Percentiles rank a stretch among this genome's conserved stretches.
Conservation (phyloP, 257 asterid species). For the Solanum bukasovii region DNA sequence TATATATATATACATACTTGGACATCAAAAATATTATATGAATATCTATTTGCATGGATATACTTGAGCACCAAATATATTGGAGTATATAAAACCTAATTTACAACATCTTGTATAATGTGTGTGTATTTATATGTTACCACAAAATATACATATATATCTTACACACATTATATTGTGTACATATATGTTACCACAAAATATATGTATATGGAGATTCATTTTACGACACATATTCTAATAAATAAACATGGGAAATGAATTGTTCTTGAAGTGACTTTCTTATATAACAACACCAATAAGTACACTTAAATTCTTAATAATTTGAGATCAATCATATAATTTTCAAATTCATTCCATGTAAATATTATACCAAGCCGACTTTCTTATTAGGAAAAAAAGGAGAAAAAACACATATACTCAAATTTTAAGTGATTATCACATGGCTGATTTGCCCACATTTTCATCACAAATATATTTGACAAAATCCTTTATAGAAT, state of each 20-base stretch:
- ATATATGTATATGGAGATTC: background rate
- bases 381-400: no score
- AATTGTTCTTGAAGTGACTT: background rate
- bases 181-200: no score
- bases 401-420: background rate
- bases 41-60: background rate
- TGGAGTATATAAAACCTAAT: no score
- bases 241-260: background rate
- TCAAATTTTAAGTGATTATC: background rate
- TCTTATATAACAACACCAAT: background rate
- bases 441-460: background rate
- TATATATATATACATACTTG: no score
- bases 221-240: background rate
- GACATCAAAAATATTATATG: background rate
- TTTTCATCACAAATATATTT: background rate
- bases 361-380: background rate
- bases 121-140: background rate
- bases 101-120: background rate
- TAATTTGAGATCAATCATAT: background rate
- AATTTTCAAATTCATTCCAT: background rate
- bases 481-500: constrained; percentile 32
- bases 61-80: background rate
- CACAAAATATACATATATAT: no score
- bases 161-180: background rate
- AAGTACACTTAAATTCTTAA: background rate